These are phyloP conservation scores for Euphorbia celastroides DNA, from an alignment of 441 rosid species.

Conservation along the genomic window DNA sequence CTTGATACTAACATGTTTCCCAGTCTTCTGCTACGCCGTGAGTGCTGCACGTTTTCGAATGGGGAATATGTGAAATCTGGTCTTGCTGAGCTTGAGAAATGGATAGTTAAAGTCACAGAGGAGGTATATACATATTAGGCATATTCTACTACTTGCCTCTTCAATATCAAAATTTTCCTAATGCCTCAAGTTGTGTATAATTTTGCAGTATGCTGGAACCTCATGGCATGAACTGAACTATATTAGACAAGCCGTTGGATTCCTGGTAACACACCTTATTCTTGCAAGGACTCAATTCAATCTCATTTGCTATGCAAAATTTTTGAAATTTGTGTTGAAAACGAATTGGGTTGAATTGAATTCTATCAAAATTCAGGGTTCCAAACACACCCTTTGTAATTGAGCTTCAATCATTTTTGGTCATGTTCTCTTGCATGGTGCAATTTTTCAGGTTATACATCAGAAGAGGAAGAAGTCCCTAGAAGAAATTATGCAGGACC, in stretches of 20 bases:
- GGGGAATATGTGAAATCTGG: slow-evolving; percentile 99
- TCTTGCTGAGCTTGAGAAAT: slow-evolving; percentile 90
- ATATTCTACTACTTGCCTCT: too few relatives aligned
- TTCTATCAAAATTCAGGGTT: too few relatives aligned
- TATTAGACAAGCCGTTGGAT: slow-evolving; percentile 92
- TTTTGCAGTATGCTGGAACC: slow-evolving; percentile 89
- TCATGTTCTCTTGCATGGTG: too few relatives aligned
- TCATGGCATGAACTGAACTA: slow-evolving; percentile 92
- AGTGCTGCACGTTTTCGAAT: slow-evolving; percentile 97
- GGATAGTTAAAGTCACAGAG: slow-evolving; percentile 95
- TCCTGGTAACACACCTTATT: slow-evolving; percentile 90
- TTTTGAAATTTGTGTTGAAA: too few relatives aligned
- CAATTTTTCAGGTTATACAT: slow-evolving; percentile 99
- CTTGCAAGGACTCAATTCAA: too few relatives aligned
- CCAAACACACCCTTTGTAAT: too few relatives aligned
- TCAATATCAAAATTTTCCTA: too few relatives aligned
- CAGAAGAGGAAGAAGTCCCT: slow-evolving; percentile 93
- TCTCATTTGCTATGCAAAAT: too few relatives aligned
- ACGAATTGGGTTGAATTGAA: too few relatives aligned
- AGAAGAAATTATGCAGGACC: slow-evolving; percentile 91
- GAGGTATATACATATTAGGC: slow-evolving; percentile 73
- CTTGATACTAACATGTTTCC: too few relatives aligned
- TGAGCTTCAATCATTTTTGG: too few relatives aligned
- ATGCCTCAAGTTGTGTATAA: too few relatives aligned
- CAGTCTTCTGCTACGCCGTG: slow-evolving; percentile 90